Base-by-base conservation (phyloP, 1,139 yeast species). In the Yamadazyma spencermartinsiae region DNA sequence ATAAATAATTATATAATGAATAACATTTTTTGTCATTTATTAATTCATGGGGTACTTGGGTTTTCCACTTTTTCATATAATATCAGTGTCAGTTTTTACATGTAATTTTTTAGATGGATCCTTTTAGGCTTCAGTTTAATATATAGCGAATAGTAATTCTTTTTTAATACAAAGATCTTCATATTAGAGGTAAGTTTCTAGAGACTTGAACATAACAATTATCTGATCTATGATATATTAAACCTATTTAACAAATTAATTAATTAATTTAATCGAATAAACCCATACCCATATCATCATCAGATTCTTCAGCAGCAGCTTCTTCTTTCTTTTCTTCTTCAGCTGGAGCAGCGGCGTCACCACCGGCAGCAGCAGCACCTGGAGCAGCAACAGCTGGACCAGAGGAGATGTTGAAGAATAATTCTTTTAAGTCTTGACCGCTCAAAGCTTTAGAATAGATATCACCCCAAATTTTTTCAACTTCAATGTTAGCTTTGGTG, bases 271-370 rank as follows among this genome's bases (percentile, higher is more conserved):
- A 83, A 75, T 83, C 53, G 46, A 49, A 49, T 73, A 92, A 82
- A 79, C 97, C 98, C 89, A 90, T 85, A 55, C 96, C 98, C 97
- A 89, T 88, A 49, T 69, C 81, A 52, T 68, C 82, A 58, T 84
- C 90, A 62, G 76, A 80, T 56, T 74, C 75, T 42, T 58, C 61
- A 58, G 72, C 80, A 57, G 74, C 83, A 63, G 76, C 77, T 53
- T 69, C 80, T 58, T 71, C 76, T 54, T 66, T 70, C 55, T 63
- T 79, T 54, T 69, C 84, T 42, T 67, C 85, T 44, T 63, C 85
- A 41, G 64, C 85, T 48, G 63, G 82, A 43, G 67, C 81, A 57
- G 68, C 81, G 56, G 71, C 80, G 59, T 69, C 77, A 54, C 70
- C 77, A 55, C 72, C 81, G 52, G 76, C 77, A 54, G 74, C 74